Percentiles rank a stretch among this genome's conserved stretches.
Evolutionary conservation across 2,329 filamentous ascomycete species (phyloP).

Genomic region (Botryotinia calthae): DNA sequence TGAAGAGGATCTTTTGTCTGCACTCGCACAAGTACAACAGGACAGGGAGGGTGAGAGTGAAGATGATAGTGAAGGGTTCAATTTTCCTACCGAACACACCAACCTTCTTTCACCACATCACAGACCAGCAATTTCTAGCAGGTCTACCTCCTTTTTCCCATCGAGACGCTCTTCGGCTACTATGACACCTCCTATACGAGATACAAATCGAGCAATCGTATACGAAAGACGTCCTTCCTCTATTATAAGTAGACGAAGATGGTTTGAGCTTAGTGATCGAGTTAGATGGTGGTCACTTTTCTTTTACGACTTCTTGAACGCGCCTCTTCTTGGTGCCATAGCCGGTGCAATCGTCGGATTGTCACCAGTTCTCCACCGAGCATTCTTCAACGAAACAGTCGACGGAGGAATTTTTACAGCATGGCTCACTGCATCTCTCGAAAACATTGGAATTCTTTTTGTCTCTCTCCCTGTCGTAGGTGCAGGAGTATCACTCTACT

Average conservation of each 20-base stretch:
- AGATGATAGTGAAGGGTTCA: constrained; percentile 28
- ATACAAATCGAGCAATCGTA: constrained; percentile 4
- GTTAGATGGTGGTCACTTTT: constrained; percentile 41
- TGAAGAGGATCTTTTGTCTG: constrained; percentile 23
- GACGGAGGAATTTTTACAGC: constrained; percentile 64
- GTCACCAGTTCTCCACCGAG: constrained; percentile 54
- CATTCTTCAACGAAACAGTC: constrained; percentile 58
- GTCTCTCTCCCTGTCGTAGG: constrained; percentile 64
- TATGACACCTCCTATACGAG: constrained; percentile 19
- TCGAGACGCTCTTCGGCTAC: constrained; percentile 27
- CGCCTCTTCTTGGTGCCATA: constrained; percentile 59
- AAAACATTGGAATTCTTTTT: constrained; percentile 62
- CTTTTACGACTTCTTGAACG: constrained; percentile 54
- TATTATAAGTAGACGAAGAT: constrained; percentile 30
- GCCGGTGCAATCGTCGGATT: constrained; percentile 59
- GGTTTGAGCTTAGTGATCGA: constrained; percentile 35
- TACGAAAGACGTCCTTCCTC: constrained; percentile 36
- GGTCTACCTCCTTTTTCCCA: constrained; percentile 37
- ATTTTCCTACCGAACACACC: constrained; percentile 43
- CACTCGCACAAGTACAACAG: constrained; percentile 30
- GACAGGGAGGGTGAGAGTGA: constrained; percentile 14
- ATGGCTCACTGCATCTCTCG: constrained; percentile 61
- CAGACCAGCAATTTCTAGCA: constrained; percentile 5
- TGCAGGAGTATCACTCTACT: constrained; percentile 63
- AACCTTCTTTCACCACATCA: constrained; percentile 46